phyloP scores from a whole-genome alignment of 192 early-diverging fungal species.

The Backusella liffmaniae region DNA sequence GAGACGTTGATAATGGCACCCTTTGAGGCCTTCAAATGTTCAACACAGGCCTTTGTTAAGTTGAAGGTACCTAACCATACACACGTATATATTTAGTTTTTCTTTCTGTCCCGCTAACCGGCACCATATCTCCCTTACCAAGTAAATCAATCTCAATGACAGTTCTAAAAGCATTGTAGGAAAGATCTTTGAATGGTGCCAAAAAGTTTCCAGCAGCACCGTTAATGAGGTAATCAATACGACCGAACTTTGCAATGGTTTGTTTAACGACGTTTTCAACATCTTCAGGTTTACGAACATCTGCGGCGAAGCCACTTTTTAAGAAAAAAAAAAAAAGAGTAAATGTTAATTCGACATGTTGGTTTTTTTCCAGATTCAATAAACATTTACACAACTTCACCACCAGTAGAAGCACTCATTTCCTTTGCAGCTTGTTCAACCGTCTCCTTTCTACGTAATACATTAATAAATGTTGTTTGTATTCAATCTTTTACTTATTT shows the following conservation, averaged over 20 bases:
- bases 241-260: conserved; percentile 58
- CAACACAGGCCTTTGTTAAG: conserved; percentile 67
- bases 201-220: conserved; percentile 78
- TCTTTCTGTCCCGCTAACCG: neutral
- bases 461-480: neutral
- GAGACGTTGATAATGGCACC: conserved; percentile 68
- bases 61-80: conserved; percentile 73
- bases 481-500: neutral
- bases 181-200: conserved; percentile 59
- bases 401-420: conserved; percentile 54
- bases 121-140: conserved; percentile 13
- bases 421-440: conserved; percentile 64
- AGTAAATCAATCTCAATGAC: conserved; percentile 55
- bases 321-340: neutral
- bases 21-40: conserved; percentile 62
- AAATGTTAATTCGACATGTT: neutral
- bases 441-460: conserved; percentile 41
- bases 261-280: conserved; percentile 58
- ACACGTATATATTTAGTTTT: neutral
- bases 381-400: conserved; percentile 39
- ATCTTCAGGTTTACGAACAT: conserved; percentile 60
- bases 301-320: conserved; percentile 49
- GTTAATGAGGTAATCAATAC: conserved; percentile 57
- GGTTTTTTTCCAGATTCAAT: neutral
- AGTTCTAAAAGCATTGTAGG: conserved; percentile 69